Percentiles rank a stretch among this genome's conserved stretches.
These are phyloP conservation scores for Grosmannia serpens DNA, from an alignment of 2,329 filamentous ascomycete genomes.

Conservation along the genomic window DNA sequence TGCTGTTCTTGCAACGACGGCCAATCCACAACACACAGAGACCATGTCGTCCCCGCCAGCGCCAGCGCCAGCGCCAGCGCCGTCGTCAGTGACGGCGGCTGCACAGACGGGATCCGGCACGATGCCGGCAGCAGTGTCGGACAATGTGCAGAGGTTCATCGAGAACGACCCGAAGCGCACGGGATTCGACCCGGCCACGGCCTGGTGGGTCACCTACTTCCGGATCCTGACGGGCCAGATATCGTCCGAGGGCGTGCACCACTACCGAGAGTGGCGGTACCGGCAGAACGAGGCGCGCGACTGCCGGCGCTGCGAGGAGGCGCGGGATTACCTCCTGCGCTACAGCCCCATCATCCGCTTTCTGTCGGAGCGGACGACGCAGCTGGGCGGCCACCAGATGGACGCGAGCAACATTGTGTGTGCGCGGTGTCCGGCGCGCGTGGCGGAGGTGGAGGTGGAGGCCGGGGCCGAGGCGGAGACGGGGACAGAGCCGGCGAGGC, in stretches of 20 bases:
- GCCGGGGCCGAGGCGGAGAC: constrained; percentile 25
- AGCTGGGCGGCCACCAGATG: constrained; percentile 62
- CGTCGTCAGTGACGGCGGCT: no score
- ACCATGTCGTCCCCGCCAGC: not conserved
- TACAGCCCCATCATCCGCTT: constrained; percentile 83
- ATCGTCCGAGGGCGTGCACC: constrained; percentile 53
- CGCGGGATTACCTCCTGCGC: constrained; percentile 72
- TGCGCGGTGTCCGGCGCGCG: constrained; percentile 56
- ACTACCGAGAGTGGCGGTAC: constrained; percentile 71
- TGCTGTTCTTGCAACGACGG: not conserved
- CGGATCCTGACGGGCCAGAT: constrained; percentile 65
- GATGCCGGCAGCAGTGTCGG: not conserved
- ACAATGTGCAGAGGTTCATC: constrained; percentile 16
- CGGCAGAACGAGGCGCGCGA: constrained; percentile 63
- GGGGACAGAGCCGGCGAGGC: not conserved
- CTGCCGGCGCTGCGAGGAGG: constrained; percentile 68
- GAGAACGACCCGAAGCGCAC: constrained; percentile 49
- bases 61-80: not conserved
- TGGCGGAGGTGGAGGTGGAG: constrained; percentile 27
- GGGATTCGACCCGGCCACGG: constrained; percentile 48
- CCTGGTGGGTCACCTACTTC: constrained; percentile 78
- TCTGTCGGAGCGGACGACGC: constrained; percentile 67
- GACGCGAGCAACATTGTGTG: constrained; percentile 69
- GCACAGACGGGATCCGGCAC: no score
- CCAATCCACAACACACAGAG: not conserved